Evolutionary conservation across 495 filamentous ascomycete genomes (phyloP).

Genomic region (Xylaria acuta): DNA sequence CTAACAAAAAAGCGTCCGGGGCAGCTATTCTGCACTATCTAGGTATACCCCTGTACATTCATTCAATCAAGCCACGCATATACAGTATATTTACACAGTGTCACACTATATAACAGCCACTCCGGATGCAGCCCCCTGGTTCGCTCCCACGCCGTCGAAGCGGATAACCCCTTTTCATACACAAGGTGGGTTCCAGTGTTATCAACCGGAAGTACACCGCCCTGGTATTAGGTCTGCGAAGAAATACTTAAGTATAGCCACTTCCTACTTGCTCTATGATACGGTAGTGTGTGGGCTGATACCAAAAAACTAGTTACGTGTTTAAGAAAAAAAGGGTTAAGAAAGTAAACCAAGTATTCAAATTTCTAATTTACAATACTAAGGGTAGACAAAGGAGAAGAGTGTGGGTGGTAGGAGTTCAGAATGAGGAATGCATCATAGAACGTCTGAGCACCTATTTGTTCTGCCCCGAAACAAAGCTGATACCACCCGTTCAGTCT

Average conservation of each 20-base stretch:
- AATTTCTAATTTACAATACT: neutral
- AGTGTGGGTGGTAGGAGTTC: neutral
- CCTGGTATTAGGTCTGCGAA: neutral
- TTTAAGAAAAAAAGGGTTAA: too few relatives aligned
- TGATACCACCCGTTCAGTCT: neutral
- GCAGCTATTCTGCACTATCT: neutral
- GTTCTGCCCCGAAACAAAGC: neutral
- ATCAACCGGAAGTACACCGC: neutral
- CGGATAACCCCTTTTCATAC: neutral
- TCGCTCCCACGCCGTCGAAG: neutral
- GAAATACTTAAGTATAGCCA: too few relatives aligned
- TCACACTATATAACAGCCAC: neutral
- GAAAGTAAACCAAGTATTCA: neutral
- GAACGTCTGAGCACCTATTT: neutral
- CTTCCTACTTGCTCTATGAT: too few relatives aligned
- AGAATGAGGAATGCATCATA: neutral
- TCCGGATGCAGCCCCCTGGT: neutral
- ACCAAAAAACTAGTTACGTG: too few relatives aligned
- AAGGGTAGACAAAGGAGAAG: neutral
- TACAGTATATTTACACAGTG: neutral
- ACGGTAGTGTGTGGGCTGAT: too few relatives aligned
- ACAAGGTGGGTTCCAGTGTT: neutral
- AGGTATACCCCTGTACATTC: neutral
- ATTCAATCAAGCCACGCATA: neutral
- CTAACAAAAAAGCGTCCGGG: slow-evolving; percentile 7